Percentiles rank a stretch among this genome's conserved stretches.
Conservation (phyloP, 2,329 filamentous ascomycete genomes). For the Metarhizium anisopliae region DNA sequence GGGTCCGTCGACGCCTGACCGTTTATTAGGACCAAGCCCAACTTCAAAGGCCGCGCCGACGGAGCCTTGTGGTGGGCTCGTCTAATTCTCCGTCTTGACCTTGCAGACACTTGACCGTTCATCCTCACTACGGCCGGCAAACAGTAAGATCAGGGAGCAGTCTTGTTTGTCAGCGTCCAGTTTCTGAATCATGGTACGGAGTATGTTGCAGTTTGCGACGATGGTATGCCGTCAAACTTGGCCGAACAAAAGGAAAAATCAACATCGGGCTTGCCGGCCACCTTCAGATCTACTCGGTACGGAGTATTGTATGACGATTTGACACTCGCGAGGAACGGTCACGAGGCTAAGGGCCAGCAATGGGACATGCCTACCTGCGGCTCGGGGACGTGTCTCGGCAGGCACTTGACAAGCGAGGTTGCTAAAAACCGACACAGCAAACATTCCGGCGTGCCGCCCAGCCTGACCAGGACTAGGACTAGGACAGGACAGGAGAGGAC, state of each 20-base stretch:
- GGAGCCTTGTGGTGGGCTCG: background rate
- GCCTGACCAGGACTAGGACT: background rate
- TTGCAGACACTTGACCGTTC: background rate
- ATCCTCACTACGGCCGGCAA: background rate
- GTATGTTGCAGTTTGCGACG: no score
- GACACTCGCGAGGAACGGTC: background rate
- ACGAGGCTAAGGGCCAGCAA: background rate
- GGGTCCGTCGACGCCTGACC: constrained; percentile 3
- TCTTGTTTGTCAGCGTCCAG: background rate
- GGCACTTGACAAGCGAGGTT: background rate
- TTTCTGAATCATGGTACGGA: background rate
- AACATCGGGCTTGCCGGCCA: background rate
- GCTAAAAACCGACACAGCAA: constrained; percentile 8
- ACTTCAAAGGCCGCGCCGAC: background rate
- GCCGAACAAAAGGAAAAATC: background rate
- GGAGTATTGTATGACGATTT: background rate
- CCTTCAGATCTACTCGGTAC: no score
- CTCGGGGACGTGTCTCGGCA: background rate
- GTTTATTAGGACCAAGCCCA: background rate
- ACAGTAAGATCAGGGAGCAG: background rate
- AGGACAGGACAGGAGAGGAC: no score
- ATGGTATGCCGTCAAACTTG: no score
- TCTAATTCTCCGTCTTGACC: background rate
- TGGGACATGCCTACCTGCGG: background rate
- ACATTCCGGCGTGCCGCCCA: constrained; percentile 8